Percentiles rank a stretch among this genome's conserved stretches.
Evolutionary conservation across 163 green algal species (phyloP).

Genomic region (Coccomyxa subellipsoidea): DNA sequence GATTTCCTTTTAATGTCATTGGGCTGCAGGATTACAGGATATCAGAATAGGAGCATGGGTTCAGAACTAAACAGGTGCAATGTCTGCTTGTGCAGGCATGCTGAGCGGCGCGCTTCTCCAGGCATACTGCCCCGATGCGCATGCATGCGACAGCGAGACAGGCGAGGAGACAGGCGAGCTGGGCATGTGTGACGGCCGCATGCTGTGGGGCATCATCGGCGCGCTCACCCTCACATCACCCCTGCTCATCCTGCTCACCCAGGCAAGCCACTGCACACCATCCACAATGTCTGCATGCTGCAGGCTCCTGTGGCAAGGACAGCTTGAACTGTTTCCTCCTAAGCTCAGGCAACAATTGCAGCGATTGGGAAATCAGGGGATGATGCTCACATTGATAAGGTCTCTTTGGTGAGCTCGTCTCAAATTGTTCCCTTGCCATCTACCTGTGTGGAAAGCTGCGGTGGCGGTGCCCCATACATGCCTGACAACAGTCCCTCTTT

Average conservation of each 20-base stretch:
- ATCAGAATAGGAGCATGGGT: neutral
- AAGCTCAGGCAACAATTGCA: no score
- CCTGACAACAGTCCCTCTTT: neutral
- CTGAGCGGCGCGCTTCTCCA: constrained; percentile 50
- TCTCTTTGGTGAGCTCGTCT: neutral
- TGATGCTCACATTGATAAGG: no score
- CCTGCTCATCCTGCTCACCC: constrained; percentile 32
- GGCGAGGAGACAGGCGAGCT: neutral
- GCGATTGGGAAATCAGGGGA: no score
- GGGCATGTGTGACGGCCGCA: constrained; percentile 26
- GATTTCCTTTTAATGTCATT: neutral
- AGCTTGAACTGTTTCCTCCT: neutral
- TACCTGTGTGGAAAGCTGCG: neutral
- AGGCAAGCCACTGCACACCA: constrained; percentile 8
- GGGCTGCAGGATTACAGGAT: neutral
- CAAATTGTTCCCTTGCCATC: neutral
- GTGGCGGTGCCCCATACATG: neutral
- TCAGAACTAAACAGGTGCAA: neutral
- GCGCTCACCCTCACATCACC: constrained; percentile 34
- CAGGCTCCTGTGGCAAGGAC: no score
- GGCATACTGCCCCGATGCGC: constrained; percentile 42
- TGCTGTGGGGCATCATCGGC: constrained; percentile 38
- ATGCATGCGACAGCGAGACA: neutral
- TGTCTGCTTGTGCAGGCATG: constrained; percentile 30
- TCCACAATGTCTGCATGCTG: constrained; percentile 16